These are phyloP conservation scores for Hibiscus syriacus DNA, from an alignment of 345 rosid species.

Conservation along the genomic window DNA sequence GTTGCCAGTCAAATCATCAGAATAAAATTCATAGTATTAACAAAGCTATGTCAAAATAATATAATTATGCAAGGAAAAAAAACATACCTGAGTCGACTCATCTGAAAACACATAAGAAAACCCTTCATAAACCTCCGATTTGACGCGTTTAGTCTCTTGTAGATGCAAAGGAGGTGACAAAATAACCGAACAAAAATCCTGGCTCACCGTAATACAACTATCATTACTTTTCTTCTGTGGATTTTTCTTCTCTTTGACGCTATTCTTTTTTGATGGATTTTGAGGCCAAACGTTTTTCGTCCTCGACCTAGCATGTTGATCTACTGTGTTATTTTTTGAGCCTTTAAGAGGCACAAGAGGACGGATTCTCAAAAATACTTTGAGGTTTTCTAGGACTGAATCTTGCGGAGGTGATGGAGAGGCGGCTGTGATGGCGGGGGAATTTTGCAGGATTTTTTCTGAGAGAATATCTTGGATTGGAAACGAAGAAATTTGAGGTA, in stretches of 20 bases:
- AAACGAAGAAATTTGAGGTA: constrained; percentile 40
- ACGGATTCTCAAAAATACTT: constrained; percentile 57
- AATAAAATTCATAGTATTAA: background rate
- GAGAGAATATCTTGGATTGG: constrained; percentile 61
- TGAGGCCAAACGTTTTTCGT: constrained; percentile 61
- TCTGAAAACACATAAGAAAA: constrained; percentile 68
- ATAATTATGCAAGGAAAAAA: background rate
- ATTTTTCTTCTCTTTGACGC: constrained; percentile 16
- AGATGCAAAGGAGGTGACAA: constrained; percentile 50
- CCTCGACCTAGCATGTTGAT: constrained; percentile 20
- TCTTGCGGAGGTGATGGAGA: background rate
- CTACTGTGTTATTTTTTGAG: background rate
- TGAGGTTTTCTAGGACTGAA: constrained; percentile 37
- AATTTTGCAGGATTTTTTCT: constrained; percentile 19
- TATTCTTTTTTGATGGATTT: constrained; percentile 39
- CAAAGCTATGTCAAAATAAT: background rate
- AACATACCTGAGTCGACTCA: constrained; percentile 60
- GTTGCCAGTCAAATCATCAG: background rate
- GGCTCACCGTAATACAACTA: constrained; percentile 39
- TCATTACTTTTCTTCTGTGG: constrained; percentile 30
- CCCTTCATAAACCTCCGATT: constrained; percentile 77
- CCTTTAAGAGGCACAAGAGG: constrained; percentile 25
- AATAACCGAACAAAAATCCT: constrained; percentile 53
- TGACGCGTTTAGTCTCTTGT: constrained; percentile 58
- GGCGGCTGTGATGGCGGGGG: background rate